Evolutionary conservation across 1,284 basidiomycete species (phyloP), one percentile per base, ranked within the genome.

Genomic region (Cutaneotrichosporon cutaneum): DNA sequence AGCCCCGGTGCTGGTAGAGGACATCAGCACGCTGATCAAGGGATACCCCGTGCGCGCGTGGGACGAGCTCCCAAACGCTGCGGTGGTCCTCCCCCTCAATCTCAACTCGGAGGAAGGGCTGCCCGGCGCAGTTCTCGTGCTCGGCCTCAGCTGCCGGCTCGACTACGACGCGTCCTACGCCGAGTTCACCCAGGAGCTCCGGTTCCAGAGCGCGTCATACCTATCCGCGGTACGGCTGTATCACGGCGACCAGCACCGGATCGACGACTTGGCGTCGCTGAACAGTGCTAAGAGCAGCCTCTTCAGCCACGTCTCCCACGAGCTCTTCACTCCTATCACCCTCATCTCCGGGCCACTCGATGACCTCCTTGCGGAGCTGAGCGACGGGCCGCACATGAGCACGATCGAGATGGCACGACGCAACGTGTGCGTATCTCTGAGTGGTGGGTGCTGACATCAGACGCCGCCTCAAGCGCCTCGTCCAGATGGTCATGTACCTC

Each of bases 401-500:
- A 74, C 70, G 11, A 26, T 81, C 4, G 45, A 66, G 18, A 74
- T 80, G 64, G 73, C 74, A 8, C 67, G 72, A 7, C 68, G 76
- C 8, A 80, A 78, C 54, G 74, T 77, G 59, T 36, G 16, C 65
- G 45, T 45, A n/a, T n/a, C n/a, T n/a, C n/a, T n/a, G n/a, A n/a
- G n/a, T n/a, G n/a, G n/a, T n/a, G n/a, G n/a, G n/a, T n/a, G n/a
- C n/a, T n/a, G n/a, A n/a, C n/a, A n/a, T n/a, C n/a, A n/a, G n/a
- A n/a, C 30, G 30, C 30, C 66, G 69, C n/a, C 60, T 78, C 3
- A 69, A 72, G 1, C 71, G 77, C 21, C 65, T 80, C 8, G 75
- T 79, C n/a, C 73, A 74, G 6, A 74, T 73, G 11, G 63, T 79
- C 50, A 77, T 79, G 75, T 75, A 79, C 58, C 75, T 77, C 30